Conservation (phyloP, 345 rosid species). For the Limnanthes douglasii region DNA sequence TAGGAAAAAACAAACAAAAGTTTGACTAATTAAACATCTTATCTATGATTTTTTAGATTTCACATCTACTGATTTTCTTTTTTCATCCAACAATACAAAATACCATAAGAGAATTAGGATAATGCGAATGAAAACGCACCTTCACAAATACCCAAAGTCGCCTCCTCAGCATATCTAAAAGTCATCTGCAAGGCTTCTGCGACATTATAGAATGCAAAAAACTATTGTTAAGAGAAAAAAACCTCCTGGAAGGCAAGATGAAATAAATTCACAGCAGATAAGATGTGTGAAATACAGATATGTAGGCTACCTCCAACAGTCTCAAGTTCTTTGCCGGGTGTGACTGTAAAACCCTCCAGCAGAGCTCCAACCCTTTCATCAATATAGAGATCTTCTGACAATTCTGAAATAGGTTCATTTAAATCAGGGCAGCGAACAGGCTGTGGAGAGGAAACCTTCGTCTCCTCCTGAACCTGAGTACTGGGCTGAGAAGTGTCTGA, state of each 20-base stretch:
- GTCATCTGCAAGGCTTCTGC: constrained; percentile 66
- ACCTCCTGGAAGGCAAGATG: constrained; percentile 1
- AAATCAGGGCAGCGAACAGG: constrained; percentile 8
- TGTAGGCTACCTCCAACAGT: constrained; percentile 52
- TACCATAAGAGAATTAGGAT: too few relatives aligned
- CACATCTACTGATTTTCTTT: too few relatives aligned
- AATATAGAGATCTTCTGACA: constrained; percentile 40
- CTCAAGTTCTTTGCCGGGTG: constrained; percentile 78
- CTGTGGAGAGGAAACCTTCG: constrained; percentile 4
- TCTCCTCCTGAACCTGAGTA: constrained; percentile 19
- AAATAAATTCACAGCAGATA: constrained; percentile 4
- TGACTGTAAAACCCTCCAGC: constrained; percentile 45
- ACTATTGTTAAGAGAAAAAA: constrained; percentile 5
- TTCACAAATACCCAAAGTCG: constrained; percentile 32
- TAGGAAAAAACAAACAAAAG: too few relatives aligned
- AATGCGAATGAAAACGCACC: constrained; percentile 25
- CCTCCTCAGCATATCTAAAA: constrained; percentile 34
- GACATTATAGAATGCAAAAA: constrained; percentile 7
- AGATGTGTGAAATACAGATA: background rate
- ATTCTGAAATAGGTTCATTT: constrained; percentile 14
- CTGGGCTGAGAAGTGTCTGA: constrained; percentile 28
- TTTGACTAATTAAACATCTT: too few relatives aligned
- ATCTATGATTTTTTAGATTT: too few relatives aligned
- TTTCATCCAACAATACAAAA: too few relatives aligned
- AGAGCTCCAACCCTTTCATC: constrained; percentile 64